Evolutionary conservation across 208 protist genomes (phyloP).

Genomic region (Crithidia bombi): DNA sequence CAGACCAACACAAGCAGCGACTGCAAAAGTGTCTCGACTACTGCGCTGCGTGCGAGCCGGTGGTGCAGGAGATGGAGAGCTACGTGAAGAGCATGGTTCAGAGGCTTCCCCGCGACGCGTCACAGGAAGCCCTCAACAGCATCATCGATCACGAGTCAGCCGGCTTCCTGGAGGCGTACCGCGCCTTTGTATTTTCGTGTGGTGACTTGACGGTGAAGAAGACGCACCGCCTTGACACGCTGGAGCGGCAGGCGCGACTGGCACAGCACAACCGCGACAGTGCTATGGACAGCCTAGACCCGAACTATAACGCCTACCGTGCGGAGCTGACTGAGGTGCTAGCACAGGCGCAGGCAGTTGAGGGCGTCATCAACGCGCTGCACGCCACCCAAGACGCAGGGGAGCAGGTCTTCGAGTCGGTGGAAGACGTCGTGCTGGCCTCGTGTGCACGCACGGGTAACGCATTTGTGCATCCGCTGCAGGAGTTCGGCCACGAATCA

Average conservation of each 20-base stretch:
- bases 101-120: constrained; percentile 49
- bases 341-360: constrained; percentile 72
- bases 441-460: constrained; percentile 47
- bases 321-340: constrained; percentile 68
- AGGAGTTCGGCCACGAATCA: constrained; percentile 73
- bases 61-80: constrained; percentile 52
- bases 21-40: constrained; percentile 71
- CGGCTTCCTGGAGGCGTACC: constrained; percentile 68
- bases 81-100: constrained; percentile 67
- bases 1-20: constrained; percentile 64
- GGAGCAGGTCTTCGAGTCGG: constrained; percentile 80
- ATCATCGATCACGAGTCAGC: constrained; percentile 59
- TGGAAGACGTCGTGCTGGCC: constrained; percentile 57
- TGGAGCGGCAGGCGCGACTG: constrained; percentile 84
- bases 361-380: constrained; percentile 81
- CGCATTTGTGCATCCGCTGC: constrained; percentile 77
- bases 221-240: constrained; percentile 83
- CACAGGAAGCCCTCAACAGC: constrained; percentile 43
- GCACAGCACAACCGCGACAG: constrained; percentile 80
- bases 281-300: constrained; percentile 87
- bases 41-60: constrained; percentile 51
- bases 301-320: constrained; percentile 76
- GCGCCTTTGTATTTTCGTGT: constrained; percentile 67
- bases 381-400: constrained; percentile 83
- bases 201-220: constrained; percentile 87